phyloP scores from a whole-genome alignment of 768 basidiomycete species.

The Nevesoporus exiguus region DNA sequence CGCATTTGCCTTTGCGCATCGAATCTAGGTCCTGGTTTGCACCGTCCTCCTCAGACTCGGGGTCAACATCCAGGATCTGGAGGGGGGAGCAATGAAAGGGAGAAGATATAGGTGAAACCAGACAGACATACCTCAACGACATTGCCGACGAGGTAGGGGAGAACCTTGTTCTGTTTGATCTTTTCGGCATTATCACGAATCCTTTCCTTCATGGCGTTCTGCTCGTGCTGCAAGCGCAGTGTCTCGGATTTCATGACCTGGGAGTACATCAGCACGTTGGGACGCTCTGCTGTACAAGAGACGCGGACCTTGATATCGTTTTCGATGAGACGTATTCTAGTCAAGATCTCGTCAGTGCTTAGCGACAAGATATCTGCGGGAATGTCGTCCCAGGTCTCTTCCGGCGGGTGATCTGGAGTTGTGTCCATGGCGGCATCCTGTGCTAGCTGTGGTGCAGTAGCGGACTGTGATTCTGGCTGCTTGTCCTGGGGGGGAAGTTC shows the following conservation, averaged over 20 bases:
- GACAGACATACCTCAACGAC: conserved; percentile 76
- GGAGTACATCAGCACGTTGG: not conserved
- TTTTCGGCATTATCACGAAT: conserved; percentile 98
- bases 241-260: conserved; percentile 98
- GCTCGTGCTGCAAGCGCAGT: conserved; percentile 87
- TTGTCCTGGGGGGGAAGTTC: conserved; percentile 44
- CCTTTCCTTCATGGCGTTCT: conserved; percentile 96
- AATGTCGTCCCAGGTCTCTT: conserved; percentile 89
- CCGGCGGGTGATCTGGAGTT: conserved; percentile 62
- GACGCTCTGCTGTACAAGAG: not conserved
- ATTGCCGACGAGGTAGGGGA: conserved; percentile 97
- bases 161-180: conserved; percentile 98
- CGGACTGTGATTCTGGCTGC: conserved; percentile 41
- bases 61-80: conserved; percentile 91
- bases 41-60: conserved; percentile 90
- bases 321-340: conserved; percentile 89
- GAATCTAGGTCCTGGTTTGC: conserved; percentile 94
- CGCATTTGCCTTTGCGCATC: conserved; percentile 97
- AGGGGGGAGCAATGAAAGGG: conserved; percentile 7
- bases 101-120: not conserved
- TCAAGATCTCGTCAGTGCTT: conserved; percentile 81
- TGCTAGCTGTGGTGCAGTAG: conserved; percentile 29
- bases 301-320: conserved; percentile 87
- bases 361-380: conserved; percentile 81
- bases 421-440: conserved; percentile 62